These are phyloP conservation scores for Mollisiaceae sp. DNA, from an alignment of 2,329 filamentous ascomycete genomes.

Conservation along the genomic window DNA sequence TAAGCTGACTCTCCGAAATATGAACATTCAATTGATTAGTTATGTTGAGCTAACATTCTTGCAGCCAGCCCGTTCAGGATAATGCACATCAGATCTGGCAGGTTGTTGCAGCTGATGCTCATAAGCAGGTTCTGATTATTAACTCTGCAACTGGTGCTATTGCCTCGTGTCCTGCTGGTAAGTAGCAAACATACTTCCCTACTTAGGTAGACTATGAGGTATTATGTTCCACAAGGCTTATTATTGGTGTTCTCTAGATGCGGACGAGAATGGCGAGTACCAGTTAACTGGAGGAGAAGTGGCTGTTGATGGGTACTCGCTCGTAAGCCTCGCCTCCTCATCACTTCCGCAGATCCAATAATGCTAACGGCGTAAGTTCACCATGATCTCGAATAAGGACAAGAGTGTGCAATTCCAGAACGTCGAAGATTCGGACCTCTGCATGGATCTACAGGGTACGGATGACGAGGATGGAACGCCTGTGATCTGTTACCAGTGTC, in stretches of 20 bases:
- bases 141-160: conserved; percentile 1
- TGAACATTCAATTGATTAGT: neutral
- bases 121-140: neutral
- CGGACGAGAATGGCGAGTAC: neutral
- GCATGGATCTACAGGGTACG: neutral
- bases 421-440: neutral
- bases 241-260: neutral
- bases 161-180: neutral
- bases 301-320: neutral
- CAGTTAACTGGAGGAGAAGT: neutral
- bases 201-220: neutral
- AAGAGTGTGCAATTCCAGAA: neutral
- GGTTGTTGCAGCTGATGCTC: neutral
- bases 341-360: neutral
- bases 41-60: neutral
- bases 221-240: neutral
- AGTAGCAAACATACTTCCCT: neutral
- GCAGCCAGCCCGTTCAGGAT: neutral
- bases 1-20: neutral
- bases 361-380: neutral
- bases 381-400: neutral
- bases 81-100: conserved; percentile 3
- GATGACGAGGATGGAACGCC: neutral
- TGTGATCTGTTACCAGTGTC: neutral
- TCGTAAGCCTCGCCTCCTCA: neutral